Evolutionary conservation across 1,284 basidiomycete species (phyloP), one percentile per base, ranked within the genome.

Genomic region (Wallemia ichthyophaga): DNA sequence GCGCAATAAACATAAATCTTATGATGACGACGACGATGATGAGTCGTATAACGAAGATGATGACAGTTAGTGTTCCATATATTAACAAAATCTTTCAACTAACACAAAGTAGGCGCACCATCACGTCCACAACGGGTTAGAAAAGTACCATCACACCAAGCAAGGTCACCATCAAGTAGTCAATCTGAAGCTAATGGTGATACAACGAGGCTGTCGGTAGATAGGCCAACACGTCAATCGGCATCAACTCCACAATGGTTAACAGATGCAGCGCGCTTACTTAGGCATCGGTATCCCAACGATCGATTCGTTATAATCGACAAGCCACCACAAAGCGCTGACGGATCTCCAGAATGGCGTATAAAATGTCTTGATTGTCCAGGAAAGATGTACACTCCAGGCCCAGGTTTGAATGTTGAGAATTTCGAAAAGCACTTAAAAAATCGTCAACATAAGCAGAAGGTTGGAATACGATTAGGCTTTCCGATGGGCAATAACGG

Each of bases 301-400:
- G 89, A 96, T 68, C 77, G 71, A 59, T 88, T 96, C 66, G 81
- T 83, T 62, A 75, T 83, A 13, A 78, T 82, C n/a, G 71, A 78
- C 2, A 70, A 71, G 58, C 66, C 66, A 23, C 75, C 79, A 58
- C 78, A 76, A 66, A 73, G 76, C 3, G 37, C 37, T 21, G 37
- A 21, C n/a, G 37, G n/a, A 15, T 5, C n/a, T 48, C 37, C 11
- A 48, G 85, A 91, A 68, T 96, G 91, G 89, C 77, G 89, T 23
- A 78, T 95, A 66, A 89, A 86, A 69, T 98, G 92, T 70, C 68
- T 82, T 61, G 92, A 96, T 69, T 96, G 92, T 70, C 87, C 87
- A 63, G 69, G 68, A 26, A 66, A 89, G 81, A 71, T 96, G 60
- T 98, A 96, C 74, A 89, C 83, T 63, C 81, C 87, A 27, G 92